A percentile compares a stretch with the other conserved stretches of the same genome.
These are phyloP conservation scores for Lichtheimia ornata DNA, from an alignment of 371 early-diverging fungal species.

Conservation along the genomic window DNA sequence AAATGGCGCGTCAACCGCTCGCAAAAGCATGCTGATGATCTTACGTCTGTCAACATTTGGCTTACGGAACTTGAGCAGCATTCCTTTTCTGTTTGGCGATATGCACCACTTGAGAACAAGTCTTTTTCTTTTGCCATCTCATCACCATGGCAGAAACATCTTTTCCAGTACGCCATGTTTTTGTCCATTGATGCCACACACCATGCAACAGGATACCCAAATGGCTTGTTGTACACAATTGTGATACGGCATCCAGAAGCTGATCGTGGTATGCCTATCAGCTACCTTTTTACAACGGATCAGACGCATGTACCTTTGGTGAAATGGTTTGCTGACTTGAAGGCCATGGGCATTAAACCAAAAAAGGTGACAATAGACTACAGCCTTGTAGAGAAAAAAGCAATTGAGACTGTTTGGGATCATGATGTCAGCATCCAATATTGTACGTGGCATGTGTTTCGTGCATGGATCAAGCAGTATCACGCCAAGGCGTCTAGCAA, in stretches of 20 bases:
- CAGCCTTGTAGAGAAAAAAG: background rate
- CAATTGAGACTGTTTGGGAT: background rate
- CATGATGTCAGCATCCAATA: too few species aligned
- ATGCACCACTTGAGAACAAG: background rate
- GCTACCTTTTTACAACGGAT: conserved; percentile 1
- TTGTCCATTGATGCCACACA: conserved; percentile 9
- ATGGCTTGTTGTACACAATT: background rate
- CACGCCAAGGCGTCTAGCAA: background rate
- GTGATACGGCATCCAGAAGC: conserved; percentile 3
- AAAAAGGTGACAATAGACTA: too few species aligned
- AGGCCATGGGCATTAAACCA: background rate
- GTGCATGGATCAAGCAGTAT: conserved; percentile 7
- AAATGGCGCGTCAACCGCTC: background rate
- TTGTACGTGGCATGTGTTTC: background rate
- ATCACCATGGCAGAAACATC: background rate
- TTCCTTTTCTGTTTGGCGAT: too few species aligned
- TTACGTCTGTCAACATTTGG: background rate
- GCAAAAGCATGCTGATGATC: background rate
- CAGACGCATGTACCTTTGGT: background rate
- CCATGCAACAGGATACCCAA: background rate
- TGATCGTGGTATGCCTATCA: background rate
- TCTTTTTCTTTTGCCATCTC: conserved; percentile 4
- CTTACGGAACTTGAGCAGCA: background rate
- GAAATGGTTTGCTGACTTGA: background rate
- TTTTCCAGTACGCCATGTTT: background rate